Base-by-base conservation (phyloP, 805 yeast species). In the Candida sakaeoensis region DNA sequence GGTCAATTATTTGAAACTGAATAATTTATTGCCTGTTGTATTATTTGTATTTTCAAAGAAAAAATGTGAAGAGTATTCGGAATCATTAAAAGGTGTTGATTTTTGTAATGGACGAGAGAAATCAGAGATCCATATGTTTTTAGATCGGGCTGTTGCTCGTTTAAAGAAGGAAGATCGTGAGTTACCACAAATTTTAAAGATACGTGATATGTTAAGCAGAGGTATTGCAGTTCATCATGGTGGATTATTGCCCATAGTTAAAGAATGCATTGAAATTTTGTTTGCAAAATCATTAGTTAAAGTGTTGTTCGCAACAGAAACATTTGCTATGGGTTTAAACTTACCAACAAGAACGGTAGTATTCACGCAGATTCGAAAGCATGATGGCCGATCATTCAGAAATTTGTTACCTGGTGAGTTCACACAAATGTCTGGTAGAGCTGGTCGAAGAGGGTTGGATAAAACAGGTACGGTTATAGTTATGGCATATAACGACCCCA, bases 351-450 rank as follows among this genome's bases (percentile, higher is more conserved):
- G 96, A 65, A 93, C 99, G 0, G 99, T 93, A 25, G 90, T 91
- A 1, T 93, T 93, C 59, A 77, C 88, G 46, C 87, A 84, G 34
- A 66, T 84, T 36, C 69, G 91, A 49, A 93, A 93, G 55, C 96
- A 91, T 58, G 99, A 93, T 57, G 98, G 98, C 33, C 74, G 80
- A 22, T 76, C 77, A 0, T 80, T 87, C 61, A 75, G 99, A 61
- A 77, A 83, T 54, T 70, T 93, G 44, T 72, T 83, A 8, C 96
- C 99, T 0, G 99, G 99, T 40, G 99, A 93, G 59, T 93, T 91
- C 58, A 93, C 98, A 0, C 99, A 91, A 63, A 93, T 93, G 99
- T 90, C 97, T 0, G 99, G 99, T 33, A 77, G 99, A 61, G 99
- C 99, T 0, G 99, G 99, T 44, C 80, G 99, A 65, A 80, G 99